Evolutionary conservation across 257 asterid species (phyloP), one percentile per base, ranked within the genome.

Genomic region (Ehretia macrophylla): DNA sequence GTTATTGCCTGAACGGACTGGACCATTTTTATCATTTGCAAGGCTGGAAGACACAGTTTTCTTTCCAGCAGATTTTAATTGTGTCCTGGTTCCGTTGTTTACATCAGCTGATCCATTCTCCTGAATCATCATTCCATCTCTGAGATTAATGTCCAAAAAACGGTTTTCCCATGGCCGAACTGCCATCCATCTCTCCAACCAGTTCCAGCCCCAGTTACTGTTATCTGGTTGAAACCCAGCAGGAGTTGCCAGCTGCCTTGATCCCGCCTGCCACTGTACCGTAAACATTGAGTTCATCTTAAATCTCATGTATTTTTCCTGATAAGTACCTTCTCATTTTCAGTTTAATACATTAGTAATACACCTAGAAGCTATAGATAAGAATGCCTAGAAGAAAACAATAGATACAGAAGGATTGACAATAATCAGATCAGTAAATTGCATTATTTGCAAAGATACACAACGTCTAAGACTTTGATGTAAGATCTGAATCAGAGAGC

Each of bases 121-220:
- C 23, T 17, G 64, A 53, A 79, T 70, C 61, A 72, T 71, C 60
- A 76, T 83, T 39, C 85, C 99, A 32, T 93, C 99, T 70, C 80
- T 89, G 45, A 72, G 70, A 68, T 81, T 89, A 46, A 71, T 72
- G 78, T 93, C 95, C 32, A 86, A 65, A 76, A 93, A 78, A 59
- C 99, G 97, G 64, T 86, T 93, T 77, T 93, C 97, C 99, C 99
- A 93, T 27, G 99, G 97, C 61, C 96, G 95, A 70, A 93, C 99
- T 11, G 96, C 99, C 99, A 93, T 93, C 99, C 99, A 93, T 68
- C 99, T 77, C 79, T 93, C 99, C 75, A 89, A 83, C 99, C 97
- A 93, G 64, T 93, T 93, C 99, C 97, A 93, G 56, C 99, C 94
- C 99, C 97, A 93, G 79, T 79, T 85, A 81, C 79, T 81, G 71